A percentile compares a stretch with the other conserved stretches of the same genome.
These are phyloP conservation scores for Nemania sp. DNA, from an alignment of 2,329 filamentous ascomycete species.

Conservation along the genomic window DNA sequence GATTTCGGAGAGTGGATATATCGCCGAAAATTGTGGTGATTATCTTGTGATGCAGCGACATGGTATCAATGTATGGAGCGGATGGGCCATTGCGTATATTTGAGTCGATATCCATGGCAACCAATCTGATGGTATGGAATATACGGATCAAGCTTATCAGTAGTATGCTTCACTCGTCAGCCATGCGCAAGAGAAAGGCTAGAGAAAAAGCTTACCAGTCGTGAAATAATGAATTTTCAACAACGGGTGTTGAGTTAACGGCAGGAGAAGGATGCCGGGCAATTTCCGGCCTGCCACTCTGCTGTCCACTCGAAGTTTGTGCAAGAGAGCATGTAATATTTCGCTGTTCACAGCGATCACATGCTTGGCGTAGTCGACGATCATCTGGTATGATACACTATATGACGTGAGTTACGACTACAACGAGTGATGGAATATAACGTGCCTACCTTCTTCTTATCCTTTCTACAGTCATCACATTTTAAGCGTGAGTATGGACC, in stretches of 20 bases:
- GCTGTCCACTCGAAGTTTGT: neutral
- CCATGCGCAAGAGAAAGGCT: neutral
- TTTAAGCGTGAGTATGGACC: neutral
- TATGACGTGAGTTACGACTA: neutral
- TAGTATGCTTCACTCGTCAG: neutral
- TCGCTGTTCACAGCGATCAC: neutral
- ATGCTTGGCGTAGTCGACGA: neutral
- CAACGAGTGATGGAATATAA: neutral
- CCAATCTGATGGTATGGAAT: neutral
- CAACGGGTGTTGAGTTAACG: neutral
- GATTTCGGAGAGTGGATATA: no score
- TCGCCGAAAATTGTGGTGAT: no score
- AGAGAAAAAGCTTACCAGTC: neutral
- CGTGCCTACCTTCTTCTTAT: slow-evolving; percentile 1
- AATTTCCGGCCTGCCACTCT: neutral
- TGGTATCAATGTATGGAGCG: neutral
- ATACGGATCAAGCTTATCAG: neutral
- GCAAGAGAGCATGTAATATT: neutral
- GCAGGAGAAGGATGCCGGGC: neutral
- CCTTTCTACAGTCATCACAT: neutral
- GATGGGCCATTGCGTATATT: neutral
- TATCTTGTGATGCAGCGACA: no score
- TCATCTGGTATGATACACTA: neutral
- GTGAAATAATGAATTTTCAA: neutral
- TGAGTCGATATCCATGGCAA: neutral